phyloP scores from a whole-genome alignment of 768 basidiomycete species.

The Pilatotrama ljubarskyi region DNA sequence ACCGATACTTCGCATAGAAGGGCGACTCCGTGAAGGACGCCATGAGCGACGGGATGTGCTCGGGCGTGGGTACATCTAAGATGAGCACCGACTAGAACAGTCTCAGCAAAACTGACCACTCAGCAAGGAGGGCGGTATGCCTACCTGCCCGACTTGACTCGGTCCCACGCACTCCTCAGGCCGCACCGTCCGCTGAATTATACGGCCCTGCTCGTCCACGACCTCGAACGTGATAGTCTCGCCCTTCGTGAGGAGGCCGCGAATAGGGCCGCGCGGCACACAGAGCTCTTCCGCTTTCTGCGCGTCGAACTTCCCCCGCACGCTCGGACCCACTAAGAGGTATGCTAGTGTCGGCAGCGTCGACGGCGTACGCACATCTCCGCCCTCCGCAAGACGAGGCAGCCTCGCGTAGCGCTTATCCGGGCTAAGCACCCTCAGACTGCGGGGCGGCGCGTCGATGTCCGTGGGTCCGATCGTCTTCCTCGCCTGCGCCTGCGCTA shows the following conservation, averaged over 20 bases:
- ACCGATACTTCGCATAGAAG: constrained; percentile 51
- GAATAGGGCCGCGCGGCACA: constrained; percentile 56
- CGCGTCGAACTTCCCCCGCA: constrained; percentile 71
- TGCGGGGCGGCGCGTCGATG: neutral
- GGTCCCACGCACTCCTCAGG: constrained; percentile 64
- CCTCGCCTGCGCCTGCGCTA: neutral
- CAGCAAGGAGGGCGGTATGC: constrained; percentile 13
- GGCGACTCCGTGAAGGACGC: constrained; percentile 47
- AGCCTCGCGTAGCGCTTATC: constrained; percentile 5
- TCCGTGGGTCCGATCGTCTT: neutral
- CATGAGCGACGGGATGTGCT: constrained; percentile 54
- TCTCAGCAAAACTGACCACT: neutral
- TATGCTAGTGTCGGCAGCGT: constrained; percentile 34
- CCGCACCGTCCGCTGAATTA: constrained; percentile 48
- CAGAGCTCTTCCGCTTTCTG: constrained; percentile 63
- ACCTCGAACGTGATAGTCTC: constrained; percentile 58
- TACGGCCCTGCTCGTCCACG: constrained; percentile 43
- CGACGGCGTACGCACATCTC: neutral
- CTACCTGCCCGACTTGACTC: constrained; percentile 49
- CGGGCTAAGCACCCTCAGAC: neutral
- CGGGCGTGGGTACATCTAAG: constrained; percentile 67
- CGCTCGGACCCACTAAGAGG: constrained; percentile 42
- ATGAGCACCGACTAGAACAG: constrained; percentile 52
- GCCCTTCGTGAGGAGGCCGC: constrained; percentile 65
- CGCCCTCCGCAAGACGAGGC: constrained; percentile 7